phyloP scores from a whole-genome alignment of 2,329 filamentous ascomycete species.

The Fusarium keratoplasticum region DNA sequence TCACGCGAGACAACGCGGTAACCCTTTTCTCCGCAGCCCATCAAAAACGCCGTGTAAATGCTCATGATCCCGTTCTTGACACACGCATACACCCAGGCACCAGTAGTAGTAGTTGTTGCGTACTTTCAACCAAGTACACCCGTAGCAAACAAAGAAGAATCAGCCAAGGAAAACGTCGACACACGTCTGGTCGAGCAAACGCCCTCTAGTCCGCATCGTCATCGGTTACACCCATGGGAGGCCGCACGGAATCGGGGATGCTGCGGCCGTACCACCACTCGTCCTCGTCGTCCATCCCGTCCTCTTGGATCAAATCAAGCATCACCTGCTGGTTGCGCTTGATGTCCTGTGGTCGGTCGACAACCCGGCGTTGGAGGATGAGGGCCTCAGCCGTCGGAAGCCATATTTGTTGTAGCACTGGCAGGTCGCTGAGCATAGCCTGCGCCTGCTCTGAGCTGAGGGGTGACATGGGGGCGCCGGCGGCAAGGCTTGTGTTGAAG shows the following conservation, averaged over 20 bases:
- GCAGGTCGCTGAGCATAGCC: conserved; percentile 65
- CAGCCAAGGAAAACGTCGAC: conserved; percentile 23
- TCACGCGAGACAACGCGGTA: conserved; percentile 29
- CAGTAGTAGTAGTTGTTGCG: conserved; percentile 20
- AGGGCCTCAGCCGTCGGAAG: conserved; percentile 71
- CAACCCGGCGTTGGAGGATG: conserved; percentile 69
- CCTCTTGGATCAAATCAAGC: conserved; percentile 72
- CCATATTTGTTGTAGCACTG: conserved; percentile 71
- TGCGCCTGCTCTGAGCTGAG: conserved; percentile 63
- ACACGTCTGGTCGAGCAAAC: conserved; percentile 18
- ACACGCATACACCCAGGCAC: conserved; percentile 34
- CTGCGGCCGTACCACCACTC: conserved; percentile 71
- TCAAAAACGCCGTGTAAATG: conserved; percentile 47
- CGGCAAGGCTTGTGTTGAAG: conserved; percentile 69
- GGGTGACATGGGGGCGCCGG: conserved; percentile 72
- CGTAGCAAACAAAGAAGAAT: conserved; percentile 26
- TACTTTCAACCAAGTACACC: conserved; percentile 21
- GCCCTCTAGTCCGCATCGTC: conserved; percentile 58
- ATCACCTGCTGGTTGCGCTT: conserved; percentile 72
- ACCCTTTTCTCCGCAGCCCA: conserved; percentile 36
- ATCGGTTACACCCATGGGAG: conserved; percentile 61
- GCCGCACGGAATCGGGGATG: conserved; percentile 66
- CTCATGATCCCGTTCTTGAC: conserved; percentile 43
- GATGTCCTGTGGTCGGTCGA: conserved; percentile 69
- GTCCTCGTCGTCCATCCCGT: conserved; percentile 69